Evolutionary conservation across 2,329 filamentous ascomycete species (phyloP).

Genomic region (Ascomycota sp.): DNA sequence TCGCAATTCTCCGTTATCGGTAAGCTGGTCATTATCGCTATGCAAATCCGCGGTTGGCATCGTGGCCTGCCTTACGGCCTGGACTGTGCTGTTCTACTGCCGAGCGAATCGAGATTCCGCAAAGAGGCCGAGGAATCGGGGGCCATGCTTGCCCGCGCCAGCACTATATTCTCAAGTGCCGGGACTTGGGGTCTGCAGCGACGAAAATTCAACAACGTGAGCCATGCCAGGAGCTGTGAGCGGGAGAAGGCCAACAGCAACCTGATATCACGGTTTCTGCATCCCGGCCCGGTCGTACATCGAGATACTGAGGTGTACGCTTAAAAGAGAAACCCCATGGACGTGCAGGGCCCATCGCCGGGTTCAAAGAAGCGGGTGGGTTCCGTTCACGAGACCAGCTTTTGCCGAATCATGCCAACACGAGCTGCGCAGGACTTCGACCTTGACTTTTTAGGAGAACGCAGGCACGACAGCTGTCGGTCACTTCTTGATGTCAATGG

Average conservation of each 20-base stretch:
- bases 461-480: too few species aligned
- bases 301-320: conserved; percentile 7
- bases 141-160: conserved; percentile 15
- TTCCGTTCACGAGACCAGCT: conserved; percentile 9
- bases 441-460: conserved; percentile 5
- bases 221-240: conserved; percentile 18
- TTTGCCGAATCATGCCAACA: conserved; percentile 7
- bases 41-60: conserved; percentile 50
- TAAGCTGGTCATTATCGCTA: conserved; percentile 47
- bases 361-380: conserved; percentile 6
- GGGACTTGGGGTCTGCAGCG: conserved; percentile 11
- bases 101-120: conserved; percentile 33
- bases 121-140: conserved; percentile 30
- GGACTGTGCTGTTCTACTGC: conserved; percentile 38
- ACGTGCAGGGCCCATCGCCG: conserved; percentile 3
- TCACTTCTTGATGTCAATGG: too few species aligned
- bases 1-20: conserved; percentile 59
- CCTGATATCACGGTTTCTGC: conserved; percentile 24
- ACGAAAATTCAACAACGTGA: conserved; percentile 9
- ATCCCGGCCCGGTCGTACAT: conserved; percentile 23
- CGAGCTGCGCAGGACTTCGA: conserved; percentile 9
- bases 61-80: conserved; percentile 48
- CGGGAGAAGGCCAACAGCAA: conserved; percentile 18
- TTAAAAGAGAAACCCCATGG: conserved; percentile 9
- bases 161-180: conserved; percentile 14